A percentile compares a stretch with the other conserved stretches of the same genome.
Evolutionary conservation across 2,329 filamentous ascomycete genomes (phyloP).

Genomic region (Teratosphaeria pseudoeucalypti): DNA sequence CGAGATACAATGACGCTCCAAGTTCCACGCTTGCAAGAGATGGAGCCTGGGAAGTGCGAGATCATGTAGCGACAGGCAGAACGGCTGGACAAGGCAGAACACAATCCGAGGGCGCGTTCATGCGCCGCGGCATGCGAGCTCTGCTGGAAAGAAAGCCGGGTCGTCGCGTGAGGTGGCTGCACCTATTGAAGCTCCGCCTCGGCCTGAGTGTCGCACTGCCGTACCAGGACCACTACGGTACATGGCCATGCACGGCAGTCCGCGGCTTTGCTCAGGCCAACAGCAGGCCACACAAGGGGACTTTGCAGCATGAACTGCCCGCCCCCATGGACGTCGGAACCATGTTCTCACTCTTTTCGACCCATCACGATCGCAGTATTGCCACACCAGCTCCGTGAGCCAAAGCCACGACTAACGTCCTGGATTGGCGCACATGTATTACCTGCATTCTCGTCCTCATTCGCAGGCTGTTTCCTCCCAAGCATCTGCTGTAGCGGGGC

Average conservation of each 20-base stretch:
- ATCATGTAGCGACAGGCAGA: no score
- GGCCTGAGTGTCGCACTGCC: background rate
- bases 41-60: no score
- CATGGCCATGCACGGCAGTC: background rate
- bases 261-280: background rate
- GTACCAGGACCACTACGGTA: background rate
- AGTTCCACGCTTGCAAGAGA: no score
- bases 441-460: background rate
- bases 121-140: background rate
- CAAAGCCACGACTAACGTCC: background rate
- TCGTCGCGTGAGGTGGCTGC: background rate
- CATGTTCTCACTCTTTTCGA: background rate
- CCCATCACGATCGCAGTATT: background rate
- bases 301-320: background rate
- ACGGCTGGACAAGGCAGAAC: no score
- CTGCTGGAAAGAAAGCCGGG: background rate
- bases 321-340: background rate
- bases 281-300: background rate
- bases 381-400: no score
- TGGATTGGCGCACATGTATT: background rate
- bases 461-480: background rate
- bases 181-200: background rate
- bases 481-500: background rate
- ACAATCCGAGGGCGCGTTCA: background rate
- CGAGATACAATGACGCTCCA: no score